Base-by-base conservation (phyloP, 2,329 filamentous ascomycete genomes). In the Aspergillus glaucus region DNA sequence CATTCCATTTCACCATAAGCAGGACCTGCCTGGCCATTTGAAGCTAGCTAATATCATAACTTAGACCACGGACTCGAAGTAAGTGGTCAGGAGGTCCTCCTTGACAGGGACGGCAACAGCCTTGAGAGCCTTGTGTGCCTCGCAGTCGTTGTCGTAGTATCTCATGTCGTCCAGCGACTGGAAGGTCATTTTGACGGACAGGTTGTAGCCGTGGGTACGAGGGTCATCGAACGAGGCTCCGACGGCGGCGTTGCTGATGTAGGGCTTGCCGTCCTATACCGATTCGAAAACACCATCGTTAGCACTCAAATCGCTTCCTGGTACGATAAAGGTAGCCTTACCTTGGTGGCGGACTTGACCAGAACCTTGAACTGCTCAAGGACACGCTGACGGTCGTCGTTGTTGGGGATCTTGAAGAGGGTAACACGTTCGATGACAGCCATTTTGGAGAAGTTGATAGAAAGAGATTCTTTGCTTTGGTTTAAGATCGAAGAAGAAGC, bases 241-340 rank as follows among this genome's bases (percentile, higher is more conserved):
- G 22, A 78, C 79, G 26, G 62, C 68, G 63, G 79, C 68, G 47
- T 74, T 74, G 26, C 80, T 68, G 54, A 87, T 84, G 65, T 87
- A 87, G 1, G 80, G 80, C 63, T 84, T 80, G 51, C 81, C 82
- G 57, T 85, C 76, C 84, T 87, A 37, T 12, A 30, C 10, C 26
- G 4, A 12, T 30, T 30, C 26, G 9, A 12, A 12, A 12, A 30
- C 9, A 30, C 9, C 26, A 30, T 30, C 10, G 26, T 30, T 30
- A 30, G 26, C 26, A 30, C 26, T 30, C 10, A 14, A 14, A n/a
- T 10, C 2, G 10, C 10, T 12, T 30, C 26, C 24, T 12, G 10
- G 4, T 8, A 34, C 2, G 6, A 44, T 4, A 21, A 45, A 17
- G 37, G 5, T 22, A 37, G 22, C 28, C 36, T 12, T 52, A 69